Evolutionary conservation across 495 filamentous ascomycete genomes (phyloP), one percentile per base, ranked within the genome.

Genomic region (Tuber calosporum): DNA sequence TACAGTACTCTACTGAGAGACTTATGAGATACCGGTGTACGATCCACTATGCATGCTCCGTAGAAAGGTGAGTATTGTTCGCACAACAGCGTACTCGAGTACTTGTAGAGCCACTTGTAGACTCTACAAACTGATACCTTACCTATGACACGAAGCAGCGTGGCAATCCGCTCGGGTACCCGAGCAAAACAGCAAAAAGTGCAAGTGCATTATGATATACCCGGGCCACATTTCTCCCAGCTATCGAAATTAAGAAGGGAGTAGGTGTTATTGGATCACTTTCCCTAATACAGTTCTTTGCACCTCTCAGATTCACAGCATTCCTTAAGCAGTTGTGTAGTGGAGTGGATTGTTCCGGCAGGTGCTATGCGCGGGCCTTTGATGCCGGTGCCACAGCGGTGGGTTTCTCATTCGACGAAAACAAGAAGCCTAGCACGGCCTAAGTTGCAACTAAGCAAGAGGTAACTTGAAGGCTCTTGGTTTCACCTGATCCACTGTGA

Each of bases 161-260:
- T 62, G 53, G 53, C 53, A 62, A 62, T 34, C 26, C 53, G 34
- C 26, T 34, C 53, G 53, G 26, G 53, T 19, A 34, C 53, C 19
- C 4, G 53, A 62, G 53, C 11, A 19, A 62, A 62, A 34, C 53
- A 15, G 26, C 26, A 34, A 62, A 62, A 62, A 62, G 53, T 62
- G 53, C 53, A 62, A 62, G 53, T 62, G 53, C 53, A 62, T 34
- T 62, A 34, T 62, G 53, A 62, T 62, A 62, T 34, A 62, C 26
- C 26, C 53, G 53, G 53, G 26, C 9, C 13, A 62, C 26, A 30
- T 34, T 34, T 34, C 13, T 34, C 13, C 53, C 26, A 17, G 26
- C 4, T 26, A 7, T n/a, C 53, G 17, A 30, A 34, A 62, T 15
- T 26, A 62, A 34, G 53, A 62, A 62, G 53, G 2, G 0, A 62